phyloP scores from a whole-genome alignment of 2,329 filamentous ascomycete species.

The Zymoseptoria crescenta region DNA sequence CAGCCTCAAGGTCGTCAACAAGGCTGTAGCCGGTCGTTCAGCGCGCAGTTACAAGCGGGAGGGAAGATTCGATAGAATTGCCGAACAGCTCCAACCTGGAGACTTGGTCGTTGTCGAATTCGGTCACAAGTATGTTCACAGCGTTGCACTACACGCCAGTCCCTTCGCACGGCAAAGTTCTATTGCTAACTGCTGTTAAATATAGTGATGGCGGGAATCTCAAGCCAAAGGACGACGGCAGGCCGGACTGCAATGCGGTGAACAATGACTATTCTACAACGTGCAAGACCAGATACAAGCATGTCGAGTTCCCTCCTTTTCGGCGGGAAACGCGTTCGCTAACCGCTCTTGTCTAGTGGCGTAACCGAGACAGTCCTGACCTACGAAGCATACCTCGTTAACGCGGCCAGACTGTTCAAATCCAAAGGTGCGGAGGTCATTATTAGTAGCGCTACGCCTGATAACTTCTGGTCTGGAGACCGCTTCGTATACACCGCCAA shows the following conservation, averaged over 20 bases:
- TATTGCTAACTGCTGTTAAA: neutral
- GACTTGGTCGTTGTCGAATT: constrained; percentile 66
- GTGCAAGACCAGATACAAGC: constrained; percentile 22
- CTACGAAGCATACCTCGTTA: constrained; percentile 52
- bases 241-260: constrained; percentile 50
- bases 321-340: neutral
- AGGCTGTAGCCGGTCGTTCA: constrained; percentile 58
- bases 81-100: constrained; percentile 44
- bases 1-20: constrained; percentile 49
- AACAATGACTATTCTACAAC: constrained; percentile 47
- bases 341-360: constrained; percentile 4
- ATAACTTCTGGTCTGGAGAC: constrained; percentile 56
- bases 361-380: constrained; percentile 50
- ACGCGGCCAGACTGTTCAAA: constrained; percentile 48
- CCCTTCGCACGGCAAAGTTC: neutral
- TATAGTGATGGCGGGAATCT: constrained; percentile 51
- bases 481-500: constrained; percentile 41
- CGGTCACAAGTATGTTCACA: constrained; percentile 50
- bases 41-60: constrained; percentile 61
- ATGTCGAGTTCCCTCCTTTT: neutral
- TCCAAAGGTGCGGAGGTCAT: constrained; percentile 55
- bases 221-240: constrained; percentile 50
- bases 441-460: constrained; percentile 51
- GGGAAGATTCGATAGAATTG: constrained; percentile 54
- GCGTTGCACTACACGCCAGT: neutral